phyloP scores from a whole-genome alignment of 176 grass and related monocot species.

The Oryza australiensis region DNA sequence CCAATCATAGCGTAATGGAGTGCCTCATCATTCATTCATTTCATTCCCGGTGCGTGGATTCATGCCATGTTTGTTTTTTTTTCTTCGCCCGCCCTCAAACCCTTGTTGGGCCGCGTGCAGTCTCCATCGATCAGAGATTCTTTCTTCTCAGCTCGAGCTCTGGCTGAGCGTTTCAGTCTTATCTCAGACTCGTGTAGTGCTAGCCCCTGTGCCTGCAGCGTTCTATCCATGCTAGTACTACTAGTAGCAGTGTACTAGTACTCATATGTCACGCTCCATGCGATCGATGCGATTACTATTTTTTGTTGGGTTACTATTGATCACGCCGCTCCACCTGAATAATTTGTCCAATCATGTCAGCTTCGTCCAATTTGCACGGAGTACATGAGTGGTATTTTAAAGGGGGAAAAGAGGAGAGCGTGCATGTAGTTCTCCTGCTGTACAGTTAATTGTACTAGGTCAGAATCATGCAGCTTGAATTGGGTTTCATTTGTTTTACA shows the following conservation, averaged over 20 bases:
- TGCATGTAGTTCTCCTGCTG: background rate
- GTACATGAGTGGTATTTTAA: background rate
- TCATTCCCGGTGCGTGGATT: background rate
- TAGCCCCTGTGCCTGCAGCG: background rate
- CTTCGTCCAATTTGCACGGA: background rate
- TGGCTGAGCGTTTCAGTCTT: background rate
- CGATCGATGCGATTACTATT: background rate
- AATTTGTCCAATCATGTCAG: background rate
- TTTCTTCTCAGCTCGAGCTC: background rate
- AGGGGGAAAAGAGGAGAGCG: background rate
- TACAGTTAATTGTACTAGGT: background rate
- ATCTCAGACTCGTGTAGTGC: background rate
- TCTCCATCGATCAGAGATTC: constrained; percentile 11
- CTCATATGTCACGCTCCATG: background rate
- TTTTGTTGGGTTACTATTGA: background rate
- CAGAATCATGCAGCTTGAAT: background rate
- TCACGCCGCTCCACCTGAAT: background rate
- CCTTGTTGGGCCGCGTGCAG: constrained; percentile 13
- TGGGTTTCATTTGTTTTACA: too few relatives aligned
- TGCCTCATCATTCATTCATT: constrained; percentile 62
- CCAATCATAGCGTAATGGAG: constrained; percentile 76
- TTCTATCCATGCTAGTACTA: background rate
- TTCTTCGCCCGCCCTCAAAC: background rate
- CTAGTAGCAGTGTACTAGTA: too few relatives aligned
- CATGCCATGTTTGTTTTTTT: background rate